Evolutionary conservation across 192 early-diverging fungal species (phyloP).

Genomic region (Rhizophagus prolifer): DNA sequence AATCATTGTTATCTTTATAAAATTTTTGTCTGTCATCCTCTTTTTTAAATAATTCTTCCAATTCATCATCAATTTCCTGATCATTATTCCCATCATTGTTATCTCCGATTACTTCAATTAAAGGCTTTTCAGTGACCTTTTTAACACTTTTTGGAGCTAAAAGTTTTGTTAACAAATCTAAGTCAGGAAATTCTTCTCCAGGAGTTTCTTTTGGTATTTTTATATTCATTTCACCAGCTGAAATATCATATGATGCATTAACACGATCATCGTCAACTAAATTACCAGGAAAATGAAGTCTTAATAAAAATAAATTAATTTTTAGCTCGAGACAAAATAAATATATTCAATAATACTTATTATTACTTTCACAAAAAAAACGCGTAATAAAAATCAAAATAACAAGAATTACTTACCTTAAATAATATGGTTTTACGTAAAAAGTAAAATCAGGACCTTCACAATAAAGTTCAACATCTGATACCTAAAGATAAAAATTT

Average conservation of each 20-base stretch:
- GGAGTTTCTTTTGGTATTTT: constrained; percentile 74
- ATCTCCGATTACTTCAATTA: constrained; percentile 64
- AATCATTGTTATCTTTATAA: neutral
- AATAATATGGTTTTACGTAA: constrained; percentile 87
- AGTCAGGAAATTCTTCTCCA: constrained; percentile 81
- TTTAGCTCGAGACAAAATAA: neutral
- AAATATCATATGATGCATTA: constrained; percentile 77
- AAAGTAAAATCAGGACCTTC: constrained; percentile 85
- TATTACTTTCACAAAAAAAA: neutral
- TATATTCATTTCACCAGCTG: constrained; percentile 68
- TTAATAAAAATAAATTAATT: constrained; percentile 13
- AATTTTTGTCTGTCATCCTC: neutral
- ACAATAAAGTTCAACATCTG: constrained; percentile 85
- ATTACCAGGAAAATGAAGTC: constrained; percentile 76
- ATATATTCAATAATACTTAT: neutral
- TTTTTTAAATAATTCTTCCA: neutral
- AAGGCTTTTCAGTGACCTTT: constrained; percentile 37
- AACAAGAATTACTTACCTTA: constrained; percentile 52
- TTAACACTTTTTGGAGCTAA: constrained; percentile 57
- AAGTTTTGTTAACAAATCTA: constrained; percentile 88
- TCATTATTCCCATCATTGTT: constrained; percentile 36
- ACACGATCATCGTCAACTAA: constrained; percentile 86
- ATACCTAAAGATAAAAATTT: constrained; percentile 48
- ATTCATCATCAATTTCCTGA: constrained; percentile 27
- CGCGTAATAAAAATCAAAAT: neutral